Conservation (phyloP, 1,284 basidiomycete genomes). For the Wolfiporia cocos region DNA sequence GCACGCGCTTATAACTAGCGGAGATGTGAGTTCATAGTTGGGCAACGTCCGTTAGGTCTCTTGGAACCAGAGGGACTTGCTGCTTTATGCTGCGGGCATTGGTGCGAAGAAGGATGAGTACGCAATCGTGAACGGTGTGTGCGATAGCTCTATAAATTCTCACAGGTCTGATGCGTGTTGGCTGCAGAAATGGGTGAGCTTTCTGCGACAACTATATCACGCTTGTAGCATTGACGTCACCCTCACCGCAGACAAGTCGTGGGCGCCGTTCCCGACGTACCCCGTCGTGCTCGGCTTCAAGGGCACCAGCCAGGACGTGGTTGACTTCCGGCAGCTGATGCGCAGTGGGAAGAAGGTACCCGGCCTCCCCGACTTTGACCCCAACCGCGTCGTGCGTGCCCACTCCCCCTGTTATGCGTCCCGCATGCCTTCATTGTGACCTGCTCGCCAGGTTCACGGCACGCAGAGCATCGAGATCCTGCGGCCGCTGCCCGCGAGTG, state of each 20-base stretch:
- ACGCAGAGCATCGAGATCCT: slow-evolving; percentile 70
- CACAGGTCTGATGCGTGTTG: background rate
- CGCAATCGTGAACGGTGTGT: slow-evolving; percentile 55
- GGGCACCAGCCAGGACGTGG: slow-evolving; percentile 58
- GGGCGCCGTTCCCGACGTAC: slow-evolving; percentile 50
- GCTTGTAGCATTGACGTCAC: too few relatives aligned
- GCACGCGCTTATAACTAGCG: slow-evolving; percentile 2
- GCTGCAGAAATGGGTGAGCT: slow-evolving; percentile 27
- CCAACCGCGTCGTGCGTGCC: slow-evolving; percentile 53
- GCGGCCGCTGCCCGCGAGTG: slow-evolving; percentile 59
- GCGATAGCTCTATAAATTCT: background rate
- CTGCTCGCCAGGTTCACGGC: slow-evolving; percentile 48
- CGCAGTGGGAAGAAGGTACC: slow-evolving; percentile 38
- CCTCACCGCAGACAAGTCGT: slow-evolving; percentile 43
- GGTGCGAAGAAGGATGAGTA: slow-evolving; percentile 66
- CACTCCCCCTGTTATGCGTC: background rate
- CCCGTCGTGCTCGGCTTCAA: slow-evolving; percentile 52
- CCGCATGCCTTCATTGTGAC: background rate
- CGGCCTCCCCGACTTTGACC: slow-evolving; percentile 61
- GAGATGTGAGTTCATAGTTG: background rate
- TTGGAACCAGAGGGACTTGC: slow-evolving; percentile 67
- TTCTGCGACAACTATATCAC: too few relatives aligned
- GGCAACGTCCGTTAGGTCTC: slow-evolving; percentile 48
- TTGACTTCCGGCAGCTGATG: slow-evolving; percentile 53
- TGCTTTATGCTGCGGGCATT: slow-evolving; percentile 63